These are phyloP conservation scores for Leccinum imitatum DNA, from an alignment of 768 basidiomycete genomes.

Conservation along the genomic window DNA sequence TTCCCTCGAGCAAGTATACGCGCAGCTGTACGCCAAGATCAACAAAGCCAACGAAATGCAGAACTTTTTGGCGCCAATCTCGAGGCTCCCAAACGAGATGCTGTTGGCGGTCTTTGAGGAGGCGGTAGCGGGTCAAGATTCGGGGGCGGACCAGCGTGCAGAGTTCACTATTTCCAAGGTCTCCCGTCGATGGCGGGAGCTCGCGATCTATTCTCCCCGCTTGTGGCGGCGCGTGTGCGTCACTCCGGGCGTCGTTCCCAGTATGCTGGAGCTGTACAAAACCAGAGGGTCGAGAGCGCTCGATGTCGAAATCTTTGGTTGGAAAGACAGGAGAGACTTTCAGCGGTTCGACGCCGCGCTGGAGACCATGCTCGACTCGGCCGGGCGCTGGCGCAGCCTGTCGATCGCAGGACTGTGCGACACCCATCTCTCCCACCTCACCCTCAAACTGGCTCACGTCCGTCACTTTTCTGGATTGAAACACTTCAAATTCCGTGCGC, in stretches of 20 bases:
- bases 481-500: conserved; percentile 31
- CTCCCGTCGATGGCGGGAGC: conserved; percentile 33
- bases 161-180: conserved; percentile 31
- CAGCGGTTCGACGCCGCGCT: conserved; percentile 30
- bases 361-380: conserved; percentile 27
- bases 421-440: conserved; percentile 30
- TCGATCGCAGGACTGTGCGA: conserved; percentile 29
- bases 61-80: conserved; percentile 29
- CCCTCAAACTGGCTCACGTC: conserved; percentile 24
- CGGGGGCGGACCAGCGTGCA: conserved; percentile 15
- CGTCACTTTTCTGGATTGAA: conserved; percentile 23
- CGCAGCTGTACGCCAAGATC: conserved; percentile 13
- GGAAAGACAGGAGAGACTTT: conserved; percentile 33
- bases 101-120: conserved; percentile 32
- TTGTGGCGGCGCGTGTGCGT: conserved; percentile 31
- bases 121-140: conserved; percentile 27
- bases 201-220: conserved; percentile 31
- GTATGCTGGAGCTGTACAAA: conserved; percentile 26
- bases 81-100: conserved; percentile 33
- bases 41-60: conserved; percentile 32
- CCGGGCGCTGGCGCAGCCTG: conserved; percentile 29
- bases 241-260: conserved; percentile 19
- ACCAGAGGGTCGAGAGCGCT: conserved; percentile 26
- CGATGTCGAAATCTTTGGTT: conserved; percentile 28
- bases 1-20: conserved; percentile 19